Evolutionary conservation across 805 yeast genomes (phyloP).

Genomic region (Candida insectorum): DNA sequence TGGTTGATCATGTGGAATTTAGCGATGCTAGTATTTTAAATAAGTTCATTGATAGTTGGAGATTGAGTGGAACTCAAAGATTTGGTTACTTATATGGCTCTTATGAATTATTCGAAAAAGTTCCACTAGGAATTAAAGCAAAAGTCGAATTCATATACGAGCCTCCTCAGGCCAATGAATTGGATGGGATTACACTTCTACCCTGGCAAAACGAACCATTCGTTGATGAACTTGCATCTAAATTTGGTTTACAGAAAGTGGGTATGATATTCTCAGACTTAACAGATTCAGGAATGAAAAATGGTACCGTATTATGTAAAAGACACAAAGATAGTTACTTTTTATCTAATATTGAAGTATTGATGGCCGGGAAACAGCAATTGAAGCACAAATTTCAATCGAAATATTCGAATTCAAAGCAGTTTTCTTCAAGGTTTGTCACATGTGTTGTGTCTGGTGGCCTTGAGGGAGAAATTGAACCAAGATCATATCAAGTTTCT

Average conservation of each 20-base stretch:
- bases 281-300: slow-evolving; percentile 78
- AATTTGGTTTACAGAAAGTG: slow-evolving; percentile 64
- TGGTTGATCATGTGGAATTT: slow-evolving; percentile 98
- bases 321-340: slow-evolving; percentile 91
- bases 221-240: slow-evolving; percentile 51
- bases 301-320: slow-evolving; percentile 88
- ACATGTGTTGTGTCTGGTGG: slow-evolving; percentile 96
- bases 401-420: slow-evolving; percentile 59
- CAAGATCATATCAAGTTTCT: slow-evolving; percentile 86
- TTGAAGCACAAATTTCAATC: slow-evolving; percentile 56
- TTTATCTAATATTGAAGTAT: slow-evolving; percentile 79
- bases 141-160: slow-evolving; percentile 92
- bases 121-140: slow-evolving; percentile 91
- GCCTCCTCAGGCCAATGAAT: slow-evolving; percentile 82
- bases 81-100: slow-evolving; percentile 81
- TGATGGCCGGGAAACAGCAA: slow-evolving; percentile 82
- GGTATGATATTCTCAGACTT: slow-evolving; percentile 91
- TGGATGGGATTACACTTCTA: slow-evolving; percentile 72
- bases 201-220: slow-evolving; percentile 53
- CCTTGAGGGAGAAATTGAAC: slow-evolving; percentile 80
- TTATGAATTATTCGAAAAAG: slow-evolving; percentile 73
- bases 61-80: slow-evolving; percentile 83
- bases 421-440: slow-evolving; percentile 83
- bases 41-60: slow-evolving; percentile 87
- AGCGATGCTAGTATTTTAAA: slow-evolving; percentile 70